These are phyloP conservation scores for Neurospora crassa DNA, from an alignment of 2,329 filamentous ascomycete species.

Conservation along the genomic window DNA sequence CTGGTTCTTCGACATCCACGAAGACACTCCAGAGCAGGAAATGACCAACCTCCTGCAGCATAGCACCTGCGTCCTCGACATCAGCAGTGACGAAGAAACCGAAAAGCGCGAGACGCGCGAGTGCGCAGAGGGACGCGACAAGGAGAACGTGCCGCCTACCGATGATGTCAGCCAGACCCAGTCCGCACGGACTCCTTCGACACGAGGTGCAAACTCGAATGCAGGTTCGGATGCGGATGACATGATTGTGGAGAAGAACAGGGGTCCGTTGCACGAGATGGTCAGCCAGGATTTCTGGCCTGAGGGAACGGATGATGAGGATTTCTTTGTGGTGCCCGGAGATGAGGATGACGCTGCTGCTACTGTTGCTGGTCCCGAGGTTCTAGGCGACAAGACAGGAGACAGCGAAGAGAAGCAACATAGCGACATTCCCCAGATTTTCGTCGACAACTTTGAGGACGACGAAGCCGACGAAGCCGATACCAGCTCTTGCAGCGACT, in stretches of 20 bases:
- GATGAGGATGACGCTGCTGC: slow-evolving; percentile 37
- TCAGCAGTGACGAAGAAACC: slow-evolving; percentile 77
- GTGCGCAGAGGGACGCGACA: slow-evolving; percentile 57
- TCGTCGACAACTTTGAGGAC: background rate
- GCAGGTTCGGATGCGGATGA: slow-evolving; percentile 30
- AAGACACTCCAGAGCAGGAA: slow-evolving; percentile 83
- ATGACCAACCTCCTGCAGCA: slow-evolving; percentile 91
- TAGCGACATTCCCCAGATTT: background rate
- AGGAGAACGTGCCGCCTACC: slow-evolving; percentile 83
- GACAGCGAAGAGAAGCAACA: background rate
- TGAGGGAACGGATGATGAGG: slow-evolving; percentile 53
- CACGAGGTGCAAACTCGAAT: slow-evolving; percentile 30
- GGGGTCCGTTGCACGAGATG: slow-evolving; percentile 58
- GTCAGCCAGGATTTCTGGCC: slow-evolving; percentile 59
- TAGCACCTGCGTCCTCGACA: slow-evolving; percentile 75
- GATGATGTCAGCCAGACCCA: slow-evolving; percentile 48
- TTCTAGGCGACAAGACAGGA: background rate
- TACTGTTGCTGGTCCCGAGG: background rate
- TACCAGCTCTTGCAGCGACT: background rate
- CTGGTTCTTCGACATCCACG: slow-evolving; percentile 93
- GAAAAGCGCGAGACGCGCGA: slow-evolving; percentile 43
- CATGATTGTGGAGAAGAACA: slow-evolving; percentile 54
- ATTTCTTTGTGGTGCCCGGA: slow-evolving; percentile 51
- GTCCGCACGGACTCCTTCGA: slow-evolving; percentile 26
- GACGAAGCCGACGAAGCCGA: background rate